Evolutionary conservation across 2,329 filamentous ascomycete genomes (phyloP).

Genomic region (Leptodontidium sp.): DNA sequence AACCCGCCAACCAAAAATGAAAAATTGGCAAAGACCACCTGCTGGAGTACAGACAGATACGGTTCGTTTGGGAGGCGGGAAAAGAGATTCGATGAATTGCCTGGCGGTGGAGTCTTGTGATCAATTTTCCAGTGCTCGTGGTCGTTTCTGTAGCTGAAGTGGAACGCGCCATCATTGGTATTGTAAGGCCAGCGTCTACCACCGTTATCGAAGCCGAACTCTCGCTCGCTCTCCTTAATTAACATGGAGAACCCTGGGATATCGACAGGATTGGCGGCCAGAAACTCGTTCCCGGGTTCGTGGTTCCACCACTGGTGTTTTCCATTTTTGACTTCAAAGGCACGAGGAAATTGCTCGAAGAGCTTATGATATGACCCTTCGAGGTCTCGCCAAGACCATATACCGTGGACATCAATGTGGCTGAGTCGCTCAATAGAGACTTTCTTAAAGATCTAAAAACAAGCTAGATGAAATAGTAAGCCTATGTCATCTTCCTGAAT

Average conservation of each 20-base stretch:
- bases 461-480: slow-evolving; percentile 36
- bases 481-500: slow-evolving; percentile 26
- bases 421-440: slow-evolving; percentile 8
- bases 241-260: slow-evolving; percentile 37
- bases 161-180: background rate
- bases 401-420: slow-evolving; percentile 26
- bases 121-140: too few relatives aligned
- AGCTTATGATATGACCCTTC: slow-evolving; percentile 14
- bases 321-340: background rate
- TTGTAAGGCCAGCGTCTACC: background rate
- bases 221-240: slow-evolving; percentile 17
- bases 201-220: background rate
- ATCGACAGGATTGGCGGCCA: slow-evolving; percentile 42
- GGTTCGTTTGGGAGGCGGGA: slow-evolving; percentile 34
- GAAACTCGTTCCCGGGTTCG: slow-evolving; percentile 33
- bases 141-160: background rate
- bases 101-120: background rate
- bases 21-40: too few relatives aligned
- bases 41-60: too few relatives aligned
- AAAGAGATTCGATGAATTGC: slow-evolving; percentile 25
- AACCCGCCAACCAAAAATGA: too few relatives aligned
- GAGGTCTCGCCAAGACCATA: slow-evolving; percentile 27
- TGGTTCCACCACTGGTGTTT: slow-evolving; percentile 29
- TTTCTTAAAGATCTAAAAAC: slow-evolving; percentile 34
- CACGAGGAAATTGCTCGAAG: slow-evolving; percentile 16